Conservation (phyloP, 768 basidiomycete species). For the Trametes cingulata region DNA sequence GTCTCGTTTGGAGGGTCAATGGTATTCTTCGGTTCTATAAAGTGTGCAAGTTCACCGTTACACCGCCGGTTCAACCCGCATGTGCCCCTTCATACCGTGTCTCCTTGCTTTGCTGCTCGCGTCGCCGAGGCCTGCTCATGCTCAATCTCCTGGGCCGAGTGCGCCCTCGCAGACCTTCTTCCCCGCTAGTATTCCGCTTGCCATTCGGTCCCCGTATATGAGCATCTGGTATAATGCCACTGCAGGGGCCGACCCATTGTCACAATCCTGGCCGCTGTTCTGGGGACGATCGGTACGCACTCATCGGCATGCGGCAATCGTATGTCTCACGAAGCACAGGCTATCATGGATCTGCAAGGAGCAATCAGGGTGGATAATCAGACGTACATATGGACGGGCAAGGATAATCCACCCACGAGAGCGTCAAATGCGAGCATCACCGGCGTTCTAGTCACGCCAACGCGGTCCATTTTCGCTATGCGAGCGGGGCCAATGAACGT, state of each 20-base stretch:
- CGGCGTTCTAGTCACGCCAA: constrained; percentile 35
- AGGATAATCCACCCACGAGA: neutral
- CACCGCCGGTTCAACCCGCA: neutral
- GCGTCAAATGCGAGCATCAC: constrained; percentile 19
- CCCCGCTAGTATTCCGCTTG: constrained; percentile 28
- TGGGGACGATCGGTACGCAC: constrained; percentile 11
- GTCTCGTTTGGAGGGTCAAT: too few species aligned
- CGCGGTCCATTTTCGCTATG: constrained; percentile 35
- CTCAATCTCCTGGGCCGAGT: too few species aligned
- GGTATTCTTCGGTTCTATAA: too few species aligned
- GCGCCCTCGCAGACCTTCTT: constrained; percentile 12
- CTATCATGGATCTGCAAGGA: constrained; percentile 19
- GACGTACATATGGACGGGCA: constrained; percentile 20
- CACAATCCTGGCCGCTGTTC: constrained; percentile 22
- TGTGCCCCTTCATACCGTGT: too few species aligned
- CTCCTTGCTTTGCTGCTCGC: neutral
- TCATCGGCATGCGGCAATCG: too few species aligned
- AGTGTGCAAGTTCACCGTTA: neutral
- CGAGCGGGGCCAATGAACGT: constrained; percentile 38
- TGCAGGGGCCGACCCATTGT: neutral
- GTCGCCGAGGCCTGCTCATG: neutral
- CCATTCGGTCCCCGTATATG: constrained; percentile 31
- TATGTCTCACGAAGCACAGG: too few species aligned
- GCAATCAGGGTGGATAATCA: constrained; percentile 17
- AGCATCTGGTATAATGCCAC: constrained; percentile 22